Percentiles rank a stretch among this genome's conserved stretches.
Evolutionary conservation across 768 basidiomycete species (phyloP).

Genomic region (Lactifluus subvellereus): DNA sequence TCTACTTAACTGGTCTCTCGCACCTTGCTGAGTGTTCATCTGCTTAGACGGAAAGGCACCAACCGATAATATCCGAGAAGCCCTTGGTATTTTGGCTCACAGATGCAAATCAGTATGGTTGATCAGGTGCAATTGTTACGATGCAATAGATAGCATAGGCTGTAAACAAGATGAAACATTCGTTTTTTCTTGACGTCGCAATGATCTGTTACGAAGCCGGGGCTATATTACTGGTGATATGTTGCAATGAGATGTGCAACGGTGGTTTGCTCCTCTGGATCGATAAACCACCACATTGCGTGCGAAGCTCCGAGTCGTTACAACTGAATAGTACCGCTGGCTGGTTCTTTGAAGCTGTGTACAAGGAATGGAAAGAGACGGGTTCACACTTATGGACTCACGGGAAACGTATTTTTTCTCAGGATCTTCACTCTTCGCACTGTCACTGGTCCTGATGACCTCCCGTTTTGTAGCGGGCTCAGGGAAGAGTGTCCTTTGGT

Average conservation of each 20-base stretch:
- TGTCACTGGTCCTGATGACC: not conserved
- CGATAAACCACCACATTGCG: not conserved
- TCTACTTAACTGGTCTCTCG: too few relatives aligned
- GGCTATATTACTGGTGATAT: not conserved
- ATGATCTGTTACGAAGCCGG: too few relatives aligned
- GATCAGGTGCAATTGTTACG: not conserved
- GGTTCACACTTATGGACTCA: not conserved
- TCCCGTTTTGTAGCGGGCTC: slow-evolving; percentile 3
- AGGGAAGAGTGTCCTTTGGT: slow-evolving; percentile 7
- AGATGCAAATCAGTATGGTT: not conserved
- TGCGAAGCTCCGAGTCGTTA: not conserved
- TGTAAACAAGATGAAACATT: not conserved
- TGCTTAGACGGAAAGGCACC: not conserved
- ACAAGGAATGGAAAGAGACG: not conserved
- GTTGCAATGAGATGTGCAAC: not conserved
- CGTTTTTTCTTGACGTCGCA: not conserved
- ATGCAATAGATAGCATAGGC: not conserved
- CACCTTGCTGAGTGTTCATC: not conserved
- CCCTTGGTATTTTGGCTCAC: not conserved
- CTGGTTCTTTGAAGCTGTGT: slow-evolving; percentile 1
- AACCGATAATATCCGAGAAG: not conserved
- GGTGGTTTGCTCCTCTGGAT: not conserved
- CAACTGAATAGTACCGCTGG: not conserved
- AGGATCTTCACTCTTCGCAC: too few relatives aligned
- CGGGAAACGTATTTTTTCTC: not conserved